These are phyloP conservation scores for Pseudopyricularia cyperi DNA, from an alignment of 2,329 filamentous ascomycete genomes.

Conservation along the genomic window DNA sequence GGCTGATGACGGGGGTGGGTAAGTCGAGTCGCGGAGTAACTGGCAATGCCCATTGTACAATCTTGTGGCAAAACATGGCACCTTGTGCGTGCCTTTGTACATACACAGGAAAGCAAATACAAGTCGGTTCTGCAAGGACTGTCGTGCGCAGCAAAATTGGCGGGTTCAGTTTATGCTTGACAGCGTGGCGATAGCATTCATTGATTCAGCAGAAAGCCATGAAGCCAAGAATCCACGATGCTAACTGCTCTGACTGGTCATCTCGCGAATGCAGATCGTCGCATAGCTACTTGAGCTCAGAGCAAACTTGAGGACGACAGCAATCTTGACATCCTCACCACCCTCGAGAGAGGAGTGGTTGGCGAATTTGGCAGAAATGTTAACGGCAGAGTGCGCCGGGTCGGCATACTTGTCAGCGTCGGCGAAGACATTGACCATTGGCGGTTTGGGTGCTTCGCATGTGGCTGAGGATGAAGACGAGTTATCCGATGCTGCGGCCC, in stretches of 20 bases:
- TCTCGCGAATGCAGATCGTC: conserved; percentile 22
- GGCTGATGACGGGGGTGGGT: no score
- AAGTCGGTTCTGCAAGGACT: not conserved
- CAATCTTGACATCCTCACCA: conserved; percentile 16
- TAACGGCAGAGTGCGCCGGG: conserved; percentile 5
- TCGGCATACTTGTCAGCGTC: not conserved
- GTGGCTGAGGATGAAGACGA: not conserved
- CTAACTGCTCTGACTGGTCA: conserved; percentile 10
- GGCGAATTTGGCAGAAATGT: conserved; percentile 4
- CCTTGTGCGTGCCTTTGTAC: not conserved
- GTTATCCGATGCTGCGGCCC: not conserved
- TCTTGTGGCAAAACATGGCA: not conserved
- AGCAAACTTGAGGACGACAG: conserved; percentile 22
- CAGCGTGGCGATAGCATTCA: not conserved
- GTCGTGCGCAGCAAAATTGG: not conserved
- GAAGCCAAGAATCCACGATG: not conserved
- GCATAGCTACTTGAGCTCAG: conserved; percentile 23
- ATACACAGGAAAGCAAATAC: not conserved
- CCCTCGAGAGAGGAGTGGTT: not conserved
- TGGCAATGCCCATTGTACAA: no score
- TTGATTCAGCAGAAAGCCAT: not conserved
- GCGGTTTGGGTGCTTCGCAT: not conserved
- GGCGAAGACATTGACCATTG: not conserved
- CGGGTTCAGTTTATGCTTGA: not conserved
- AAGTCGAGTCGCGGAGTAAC: no score